Percentiles rank a stretch among this genome's conserved stretches.
These are phyloP conservation scores for Stipa capillata DNA, from an alignment of 176 grass and related monocot genomes.

Conservation along the genomic window DNA sequence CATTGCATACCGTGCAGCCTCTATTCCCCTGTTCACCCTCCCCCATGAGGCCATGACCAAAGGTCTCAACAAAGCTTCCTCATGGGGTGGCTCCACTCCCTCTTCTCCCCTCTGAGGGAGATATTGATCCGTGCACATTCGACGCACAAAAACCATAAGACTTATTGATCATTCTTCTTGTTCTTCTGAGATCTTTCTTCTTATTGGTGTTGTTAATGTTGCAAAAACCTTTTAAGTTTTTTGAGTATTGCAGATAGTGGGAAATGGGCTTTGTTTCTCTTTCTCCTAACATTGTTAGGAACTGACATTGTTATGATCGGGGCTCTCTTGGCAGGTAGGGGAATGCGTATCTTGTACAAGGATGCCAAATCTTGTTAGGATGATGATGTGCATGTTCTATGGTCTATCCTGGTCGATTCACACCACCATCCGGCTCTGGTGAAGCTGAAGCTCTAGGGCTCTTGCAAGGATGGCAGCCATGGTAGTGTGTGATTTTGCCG, in stretches of 20 bases:
- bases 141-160: slow-evolving; percentile 45
- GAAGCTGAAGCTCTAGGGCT: slow-evolving; percentile 33
- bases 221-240: not conserved
- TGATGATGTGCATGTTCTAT: slow-evolving; percentile 72
- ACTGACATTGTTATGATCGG: not conserved
- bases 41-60: slow-evolving; percentile 9
- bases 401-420: slow-evolving; percentile 78
- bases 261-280: not conserved
- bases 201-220: not conserved
- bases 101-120: slow-evolving; percentile 66
- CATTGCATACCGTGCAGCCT: not conserved
- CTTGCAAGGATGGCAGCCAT: not conserved
- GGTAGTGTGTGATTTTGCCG: not conserved
- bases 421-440: slow-evolving; percentile 34
- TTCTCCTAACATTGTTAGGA: slow-evolving; percentile 1
- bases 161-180: not conserved
- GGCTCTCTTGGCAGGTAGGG: slow-evolving; percentile 40
- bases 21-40: not conserved
- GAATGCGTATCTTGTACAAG: slow-evolving; percentile 73
- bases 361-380: slow-evolving; percentile 68
- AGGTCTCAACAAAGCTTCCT: slow-evolving; percentile 11
- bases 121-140: slow-evolving; percentile 57
- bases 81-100: slow-evolving; percentile 76
- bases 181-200: not conserved
- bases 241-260: not conserved